These are phyloP conservation scores for Paecilomyces sp. DNA, from an alignment of 2,329 filamentous ascomycete species.

Conservation along the genomic window DNA sequence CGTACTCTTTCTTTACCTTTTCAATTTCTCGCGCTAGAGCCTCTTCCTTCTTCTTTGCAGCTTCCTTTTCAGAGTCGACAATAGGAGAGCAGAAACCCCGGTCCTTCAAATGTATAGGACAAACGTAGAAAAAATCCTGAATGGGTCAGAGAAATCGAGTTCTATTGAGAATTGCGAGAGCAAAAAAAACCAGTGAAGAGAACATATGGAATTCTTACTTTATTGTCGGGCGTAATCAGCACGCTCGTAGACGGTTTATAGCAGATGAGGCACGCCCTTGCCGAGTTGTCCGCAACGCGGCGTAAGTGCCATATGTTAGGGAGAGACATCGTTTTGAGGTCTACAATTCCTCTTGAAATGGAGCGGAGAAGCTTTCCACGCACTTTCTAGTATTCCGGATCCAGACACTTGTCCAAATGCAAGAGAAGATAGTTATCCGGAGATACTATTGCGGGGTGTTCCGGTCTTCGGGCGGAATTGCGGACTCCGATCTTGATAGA, in stretches of 20 bases:
- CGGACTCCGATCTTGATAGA: neutral
- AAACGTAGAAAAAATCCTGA: conserved; percentile 89
- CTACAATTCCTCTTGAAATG: neutral
- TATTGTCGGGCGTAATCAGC: conserved; percentile 80
- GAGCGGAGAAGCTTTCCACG: neutral
- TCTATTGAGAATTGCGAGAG: neutral
- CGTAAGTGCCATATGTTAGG: conserved; percentile 79
- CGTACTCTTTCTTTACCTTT: conserved; percentile 50
- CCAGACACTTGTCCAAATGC: neutral
- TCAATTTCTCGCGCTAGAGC: conserved; percentile 39
- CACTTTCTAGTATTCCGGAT: neutral
- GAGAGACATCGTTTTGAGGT: conserved; percentile 31
- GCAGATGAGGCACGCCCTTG: conserved; percentile 84
- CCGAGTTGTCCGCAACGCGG: conserved; percentile 74
- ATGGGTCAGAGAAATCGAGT: neutral
- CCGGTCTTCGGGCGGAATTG: neutral
- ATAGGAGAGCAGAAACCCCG: conserved; percentile 64
- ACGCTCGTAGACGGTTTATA: conserved; percentile 83
- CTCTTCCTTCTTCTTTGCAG: conserved; percentile 36
- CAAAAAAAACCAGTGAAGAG: neutral
- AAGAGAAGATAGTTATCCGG: neutral
- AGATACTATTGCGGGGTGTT: neutral
- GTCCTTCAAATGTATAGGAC: conserved; percentile 74
- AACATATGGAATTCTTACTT: conserved; percentile 48
- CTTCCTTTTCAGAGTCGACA: conserved; percentile 36